Percentiles rank a stretch among this genome's conserved stretches.
Evolutionary conservation across 495 filamentous ascomycete genomes (phyloP).

Genomic region (Bombardia bombarda): DNA sequence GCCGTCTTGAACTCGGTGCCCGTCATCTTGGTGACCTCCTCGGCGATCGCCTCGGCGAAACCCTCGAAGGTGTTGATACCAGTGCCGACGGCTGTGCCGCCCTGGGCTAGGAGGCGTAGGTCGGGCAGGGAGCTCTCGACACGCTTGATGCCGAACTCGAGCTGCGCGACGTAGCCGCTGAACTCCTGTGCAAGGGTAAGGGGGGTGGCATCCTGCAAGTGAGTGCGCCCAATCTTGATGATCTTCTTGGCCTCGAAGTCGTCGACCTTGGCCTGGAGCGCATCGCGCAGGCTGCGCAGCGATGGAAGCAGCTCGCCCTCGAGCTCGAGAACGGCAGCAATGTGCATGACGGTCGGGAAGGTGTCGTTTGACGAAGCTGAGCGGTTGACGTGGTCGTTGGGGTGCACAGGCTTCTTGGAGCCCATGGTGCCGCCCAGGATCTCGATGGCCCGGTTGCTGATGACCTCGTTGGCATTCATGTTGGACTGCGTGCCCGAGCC

Average conservation of each 20-base stretch:
- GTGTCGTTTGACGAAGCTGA: constrained; percentile 98
- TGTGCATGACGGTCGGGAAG: constrained; percentile 99
- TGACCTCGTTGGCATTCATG: constrained; percentile 99
- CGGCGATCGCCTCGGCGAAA: constrained; percentile 86
- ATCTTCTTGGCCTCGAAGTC: constrained; percentile 73
- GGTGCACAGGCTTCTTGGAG: constrained; percentile 95
- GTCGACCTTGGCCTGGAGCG: constrained; percentile 82
- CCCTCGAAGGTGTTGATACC: constrained; percentile 96
- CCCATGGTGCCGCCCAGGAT: constrained; percentile 92
- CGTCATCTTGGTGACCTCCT: constrained; percentile 85
- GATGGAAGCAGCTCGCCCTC: constrained; percentile 78
- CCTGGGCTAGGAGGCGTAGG: constrained; percentile 83
- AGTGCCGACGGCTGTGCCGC: constrained; percentile 94
- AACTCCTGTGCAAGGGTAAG: constrained; percentile 96
- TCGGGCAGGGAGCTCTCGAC: constrained; percentile 76
- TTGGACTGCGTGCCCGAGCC: constrained; percentile 98
- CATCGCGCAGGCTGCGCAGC: constrained; percentile 69
- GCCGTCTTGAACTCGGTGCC: constrained; percentile 91
- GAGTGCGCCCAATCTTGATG: constrained; percentile 98
- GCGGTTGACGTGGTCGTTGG: constrained; percentile 99
- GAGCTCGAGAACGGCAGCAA: constrained; percentile 90
- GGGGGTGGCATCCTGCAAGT: constrained; percentile 95
- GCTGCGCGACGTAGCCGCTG: constrained; percentile 92
- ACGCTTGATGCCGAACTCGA: constrained; percentile 83
- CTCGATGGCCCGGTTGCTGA: constrained; percentile 98